Evolutionary conservation across 2,329 filamentous ascomycete species (phyloP).

Genomic region (Paecilomyces dactylethromorphus): DNA sequence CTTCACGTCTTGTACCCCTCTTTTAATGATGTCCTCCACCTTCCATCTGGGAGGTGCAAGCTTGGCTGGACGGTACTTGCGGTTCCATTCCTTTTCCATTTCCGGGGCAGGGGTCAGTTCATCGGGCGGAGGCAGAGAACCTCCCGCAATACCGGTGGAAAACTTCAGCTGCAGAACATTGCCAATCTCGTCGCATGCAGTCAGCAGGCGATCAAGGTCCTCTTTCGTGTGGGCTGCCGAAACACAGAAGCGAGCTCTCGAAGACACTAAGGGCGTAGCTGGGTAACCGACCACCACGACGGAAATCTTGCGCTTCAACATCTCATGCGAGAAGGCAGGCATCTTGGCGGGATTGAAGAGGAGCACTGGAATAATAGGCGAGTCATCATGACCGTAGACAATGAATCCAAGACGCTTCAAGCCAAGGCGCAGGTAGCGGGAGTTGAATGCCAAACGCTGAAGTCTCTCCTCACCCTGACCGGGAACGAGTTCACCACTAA

Average conservation of each 20-base stretch:
- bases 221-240: slow-evolving; percentile 97
- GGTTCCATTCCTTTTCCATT: slow-evolving; percentile 62
- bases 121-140: slow-evolving; percentile 68
- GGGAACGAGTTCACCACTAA: slow-evolving; percentile 77
- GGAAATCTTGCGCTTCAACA: slow-evolving; percentile 95
- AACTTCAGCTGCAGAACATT: slow-evolving; percentile 93
- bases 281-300: slow-evolving; percentile 97
- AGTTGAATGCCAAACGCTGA: slow-evolving; percentile 96
- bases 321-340: slow-evolving; percentile 95
- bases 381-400: slow-evolving; percentile 95
- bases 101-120: slow-evolving; percentile 56
- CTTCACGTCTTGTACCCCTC: slow-evolving; percentile 71
- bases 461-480: slow-evolving; percentile 94
- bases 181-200: slow-evolving; percentile 87
- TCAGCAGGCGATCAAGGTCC: slow-evolving; percentile 81
- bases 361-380: slow-evolving; percentile 88
- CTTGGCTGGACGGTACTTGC: slow-evolving; percentile 28
- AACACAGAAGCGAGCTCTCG: slow-evolving; percentile 90
- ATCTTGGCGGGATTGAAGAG: slow-evolving; percentile 99
- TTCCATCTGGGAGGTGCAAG: slow-evolving; percentile 69
- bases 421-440: slow-evolving; percentile 91
- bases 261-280: slow-evolving; percentile 89
- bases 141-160: slow-evolving; percentile 90
- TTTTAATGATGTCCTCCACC: slow-evolving; percentile 65
- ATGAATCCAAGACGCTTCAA: slow-evolving; percentile 96